These are phyloP conservation scores for Verticillium zaregamsianum DNA, from an alignment of 2,329 filamentous ascomycete genomes.

Conservation along the genomic window DNA sequence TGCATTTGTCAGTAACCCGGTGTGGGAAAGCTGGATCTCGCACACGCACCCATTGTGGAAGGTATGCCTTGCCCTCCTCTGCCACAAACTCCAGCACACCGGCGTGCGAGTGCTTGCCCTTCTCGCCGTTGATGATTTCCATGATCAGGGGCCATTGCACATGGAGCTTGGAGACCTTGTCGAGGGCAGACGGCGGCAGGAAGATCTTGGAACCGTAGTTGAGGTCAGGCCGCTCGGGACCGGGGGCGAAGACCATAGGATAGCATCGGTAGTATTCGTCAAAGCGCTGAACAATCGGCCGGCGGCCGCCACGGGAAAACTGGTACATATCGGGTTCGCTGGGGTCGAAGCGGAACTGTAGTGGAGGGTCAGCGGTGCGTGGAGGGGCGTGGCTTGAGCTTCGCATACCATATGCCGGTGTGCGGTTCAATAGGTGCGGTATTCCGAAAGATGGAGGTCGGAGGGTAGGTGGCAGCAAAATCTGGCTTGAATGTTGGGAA, in stretches of 20 bases:
- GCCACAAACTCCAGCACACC: slow-evolving; percentile 97
- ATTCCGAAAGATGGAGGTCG: background rate
- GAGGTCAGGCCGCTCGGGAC: slow-evolving; percentile 79
- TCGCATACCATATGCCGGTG: background rate
- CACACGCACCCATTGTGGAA: slow-evolving; percentile 80
- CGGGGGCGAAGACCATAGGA: slow-evolving; percentile 89
- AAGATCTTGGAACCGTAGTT: slow-evolving; percentile 98
- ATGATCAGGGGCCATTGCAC: slow-evolving; percentile 98
- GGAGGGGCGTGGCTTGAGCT: background rate
- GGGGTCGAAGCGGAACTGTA: slow-evolving; percentile 13
- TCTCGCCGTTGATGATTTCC: slow-evolving; percentile 87
- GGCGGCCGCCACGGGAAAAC: slow-evolving; percentile 33
- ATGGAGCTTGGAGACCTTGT: slow-evolving; percentile 93
- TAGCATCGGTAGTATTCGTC: slow-evolving; percentile 99
- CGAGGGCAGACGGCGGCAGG: slow-evolving; percentile 89
- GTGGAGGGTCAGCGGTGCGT: background rate
- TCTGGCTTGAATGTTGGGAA: background rate
- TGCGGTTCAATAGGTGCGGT: background rate
- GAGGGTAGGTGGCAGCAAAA: background rate
- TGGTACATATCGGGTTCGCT: slow-evolving; percentile 15
- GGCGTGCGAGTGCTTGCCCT: slow-evolving; percentile 77
- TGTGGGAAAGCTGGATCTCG: background rate
- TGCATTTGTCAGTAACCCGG: slow-evolving; percentile 26
- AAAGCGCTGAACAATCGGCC: slow-evolving; percentile 67
- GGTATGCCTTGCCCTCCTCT: slow-evolving; percentile 92